A percentile compares a stretch with the other conserved stretches of the same genome.
Evolutionary conservation across 305 asterid genomes (phyloP).

Genomic region (Fraxinus greggii): DNA sequence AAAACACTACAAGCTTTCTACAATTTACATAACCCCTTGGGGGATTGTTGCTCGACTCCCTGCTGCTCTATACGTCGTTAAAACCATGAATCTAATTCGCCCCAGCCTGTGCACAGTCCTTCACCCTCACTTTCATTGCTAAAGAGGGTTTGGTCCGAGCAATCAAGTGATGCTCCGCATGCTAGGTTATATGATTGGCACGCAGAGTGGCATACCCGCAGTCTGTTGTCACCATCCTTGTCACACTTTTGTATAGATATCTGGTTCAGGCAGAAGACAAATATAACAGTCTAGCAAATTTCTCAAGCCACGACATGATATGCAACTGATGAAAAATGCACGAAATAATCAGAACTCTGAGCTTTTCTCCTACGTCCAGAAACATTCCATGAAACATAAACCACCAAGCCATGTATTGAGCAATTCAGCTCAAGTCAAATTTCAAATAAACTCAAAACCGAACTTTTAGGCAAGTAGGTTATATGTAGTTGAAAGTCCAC

Average conservation of each 20-base stretch:
- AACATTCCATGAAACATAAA: neutral
- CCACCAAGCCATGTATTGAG: neutral
- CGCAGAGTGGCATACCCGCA: slow-evolving; percentile 89
- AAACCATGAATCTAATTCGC: slow-evolving; percentile 74
- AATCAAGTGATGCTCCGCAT: slow-evolving; percentile 91
- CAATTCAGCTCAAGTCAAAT: neutral
- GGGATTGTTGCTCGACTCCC: slow-evolving; percentile 1
- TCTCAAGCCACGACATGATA: neutral
- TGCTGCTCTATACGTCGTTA: slow-evolving; percentile 15
- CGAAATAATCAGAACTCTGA: neutral
- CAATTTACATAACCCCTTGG: slow-evolving; percentile 37
- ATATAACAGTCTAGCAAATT: neutral
- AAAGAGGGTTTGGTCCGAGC: slow-evolving; percentile 87
- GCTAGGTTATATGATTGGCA: slow-evolving; percentile 85
- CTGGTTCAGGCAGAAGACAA: slow-evolving; percentile 37
- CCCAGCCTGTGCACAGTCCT: slow-evolving; percentile 96
- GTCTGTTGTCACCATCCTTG: slow-evolving; percentile 75
- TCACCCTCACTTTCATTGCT: slow-evolving; percentile 79
- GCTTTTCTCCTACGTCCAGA: neutral
- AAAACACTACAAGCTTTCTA: slow-evolving; percentile 38
- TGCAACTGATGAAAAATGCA: neutral
- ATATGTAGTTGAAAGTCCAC: neutral
- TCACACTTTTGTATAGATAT: slow-evolving; percentile 92
- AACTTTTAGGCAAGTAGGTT: neutral
- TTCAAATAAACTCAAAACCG: neutral